Percentiles rank a stretch among this genome's conserved stretches.
Conservation (phyloP, 2,329 filamentous ascomycete genomes). For the Penicillium concentricum region DNA sequence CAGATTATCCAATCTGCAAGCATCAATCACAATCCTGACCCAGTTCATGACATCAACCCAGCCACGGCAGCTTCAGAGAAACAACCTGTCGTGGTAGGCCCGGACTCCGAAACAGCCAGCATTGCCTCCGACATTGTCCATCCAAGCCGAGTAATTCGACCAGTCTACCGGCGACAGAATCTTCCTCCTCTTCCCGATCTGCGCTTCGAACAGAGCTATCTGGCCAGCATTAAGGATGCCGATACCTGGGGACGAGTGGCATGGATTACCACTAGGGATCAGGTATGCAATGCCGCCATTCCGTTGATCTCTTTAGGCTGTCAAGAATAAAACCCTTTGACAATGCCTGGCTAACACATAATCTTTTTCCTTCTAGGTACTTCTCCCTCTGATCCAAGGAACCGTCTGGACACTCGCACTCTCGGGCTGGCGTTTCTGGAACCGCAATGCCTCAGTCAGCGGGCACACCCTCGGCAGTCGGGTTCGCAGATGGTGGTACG, state of each 20-base stretch:
- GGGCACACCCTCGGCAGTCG: conserved; percentile 75
- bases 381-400: conserved; percentile 86
- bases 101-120: conserved; percentile 42
- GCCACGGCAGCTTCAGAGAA: conserved; percentile 70
- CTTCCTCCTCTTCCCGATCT: conserved; percentile 78
- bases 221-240: conserved; percentile 79
- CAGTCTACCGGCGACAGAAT: conserved; percentile 38
- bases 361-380: conserved; percentile 55
- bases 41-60: conserved; percentile 74
- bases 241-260: conserved; percentile 76
- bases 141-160: conserved; percentile 35
- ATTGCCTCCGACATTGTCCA: conserved; percentile 51
- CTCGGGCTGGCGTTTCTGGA: conserved; percentile 88
- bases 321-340: background rate
- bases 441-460: conserved; percentile 71
- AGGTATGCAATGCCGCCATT: conserved; percentile 55
- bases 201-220: conserved; percentile 96
- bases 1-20: conserved; percentile 78
- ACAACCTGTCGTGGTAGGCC: conserved; percentile 59
- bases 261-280: conserved; percentile 84
- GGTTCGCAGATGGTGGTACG: conserved; percentile 90
- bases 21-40: conserved; percentile 70
- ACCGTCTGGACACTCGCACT: conserved; percentile 83
- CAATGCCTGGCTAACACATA: conserved; percentile 2
- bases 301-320: background rate